These are phyloP conservation scores for Fusarium azukiicola DNA, from an alignment of 2,329 filamentous ascomycete genomes.

Conservation along the genomic window DNA sequence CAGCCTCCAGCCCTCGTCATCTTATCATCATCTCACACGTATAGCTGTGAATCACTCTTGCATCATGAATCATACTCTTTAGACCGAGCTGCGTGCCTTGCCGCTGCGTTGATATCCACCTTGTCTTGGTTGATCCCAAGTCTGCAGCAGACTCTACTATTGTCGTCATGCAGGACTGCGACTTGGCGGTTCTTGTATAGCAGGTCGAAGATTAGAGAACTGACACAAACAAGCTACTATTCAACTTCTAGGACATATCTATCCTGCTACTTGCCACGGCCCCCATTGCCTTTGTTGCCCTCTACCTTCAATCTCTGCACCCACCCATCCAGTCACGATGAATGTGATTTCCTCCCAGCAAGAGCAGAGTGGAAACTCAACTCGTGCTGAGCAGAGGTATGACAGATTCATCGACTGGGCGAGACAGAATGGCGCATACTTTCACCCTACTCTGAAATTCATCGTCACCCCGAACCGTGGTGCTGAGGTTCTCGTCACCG, in stretches of 20 bases:
- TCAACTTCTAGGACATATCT: neutral
- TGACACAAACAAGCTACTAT: neutral
- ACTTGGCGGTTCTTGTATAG: neutral
- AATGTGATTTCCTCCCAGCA: neutral
- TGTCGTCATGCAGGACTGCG: neutral
- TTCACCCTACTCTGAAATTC: neutral
- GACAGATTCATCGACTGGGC: neutral
- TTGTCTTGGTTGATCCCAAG: neutral
- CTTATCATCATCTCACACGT: neutral
- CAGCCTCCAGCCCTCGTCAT: neutral
- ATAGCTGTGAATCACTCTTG: neutral
- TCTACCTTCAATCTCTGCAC: neutral
- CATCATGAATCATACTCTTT: neutral
- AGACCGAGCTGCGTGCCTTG: too few relatives aligned
- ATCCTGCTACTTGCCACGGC: neutral
- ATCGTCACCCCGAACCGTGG: neutral
- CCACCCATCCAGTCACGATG: neutral
- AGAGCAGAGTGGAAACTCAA: neutral
- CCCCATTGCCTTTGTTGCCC: neutral
- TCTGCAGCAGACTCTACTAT: neutral
- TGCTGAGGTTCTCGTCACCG: neutral
- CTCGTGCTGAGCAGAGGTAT: neutral
- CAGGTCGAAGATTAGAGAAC: neutral
- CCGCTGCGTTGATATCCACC: neutral
- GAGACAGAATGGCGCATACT: neutral